A percentile compares a stretch with the other conserved stretches of the same genome.
Evolutionary conservation across 2,329 filamentous ascomycete species (phyloP).

Genomic region (Chaetomiaceae sp.): DNA sequence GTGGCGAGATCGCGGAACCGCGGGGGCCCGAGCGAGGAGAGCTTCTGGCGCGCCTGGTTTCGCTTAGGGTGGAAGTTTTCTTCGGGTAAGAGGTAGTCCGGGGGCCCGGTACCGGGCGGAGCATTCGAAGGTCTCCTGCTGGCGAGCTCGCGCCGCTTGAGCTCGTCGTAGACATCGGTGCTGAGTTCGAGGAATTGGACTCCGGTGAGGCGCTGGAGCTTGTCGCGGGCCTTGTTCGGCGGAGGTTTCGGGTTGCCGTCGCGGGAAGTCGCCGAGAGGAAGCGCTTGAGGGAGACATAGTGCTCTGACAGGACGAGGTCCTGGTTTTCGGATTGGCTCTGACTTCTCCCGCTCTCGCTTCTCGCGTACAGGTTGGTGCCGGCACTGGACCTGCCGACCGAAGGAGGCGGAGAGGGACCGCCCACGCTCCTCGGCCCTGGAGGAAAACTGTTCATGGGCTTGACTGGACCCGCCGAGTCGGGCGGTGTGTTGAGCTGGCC

Average conservation of each 20-base stretch:
- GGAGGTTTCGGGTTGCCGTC: constrained; percentile 69
- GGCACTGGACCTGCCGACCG: constrained; percentile 77
- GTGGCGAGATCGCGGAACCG: constrained; percentile 89
- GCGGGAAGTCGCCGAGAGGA: constrained; percentile 62
- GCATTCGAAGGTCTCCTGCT: constrained; percentile 49
- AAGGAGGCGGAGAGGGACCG: constrained; percentile 79
- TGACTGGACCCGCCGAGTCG: constrained; percentile 57
- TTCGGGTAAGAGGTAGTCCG: constrained; percentile 74
- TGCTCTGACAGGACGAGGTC: constrained; percentile 67
- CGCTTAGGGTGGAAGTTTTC: constrained; percentile 90
- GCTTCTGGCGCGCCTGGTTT: constrained; percentile 93
- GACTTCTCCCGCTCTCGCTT: constrained; percentile 58
- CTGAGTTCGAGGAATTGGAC: constrained; percentile 97
- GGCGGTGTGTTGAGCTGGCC: constrained; percentile 63
- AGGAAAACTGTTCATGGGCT: constrained; percentile 56
- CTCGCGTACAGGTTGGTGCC: constrained; percentile 64
- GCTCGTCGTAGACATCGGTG: constrained; percentile 94
- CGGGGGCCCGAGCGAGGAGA: constrained; percentile 79
- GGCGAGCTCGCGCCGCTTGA: constrained; percentile 74
- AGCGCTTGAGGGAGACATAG: constrained; percentile 72
- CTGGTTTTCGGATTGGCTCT: constrained; percentile 54
- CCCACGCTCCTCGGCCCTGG: constrained; percentile 50
- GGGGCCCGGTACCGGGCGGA: constrained; percentile 46
- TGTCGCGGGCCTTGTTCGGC: constrained; percentile 87
- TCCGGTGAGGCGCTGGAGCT: constrained; percentile 79